Evolutionary conservation across 345 rosid species (phyloP).

Genomic region (Heritiera fomes): DNA sequence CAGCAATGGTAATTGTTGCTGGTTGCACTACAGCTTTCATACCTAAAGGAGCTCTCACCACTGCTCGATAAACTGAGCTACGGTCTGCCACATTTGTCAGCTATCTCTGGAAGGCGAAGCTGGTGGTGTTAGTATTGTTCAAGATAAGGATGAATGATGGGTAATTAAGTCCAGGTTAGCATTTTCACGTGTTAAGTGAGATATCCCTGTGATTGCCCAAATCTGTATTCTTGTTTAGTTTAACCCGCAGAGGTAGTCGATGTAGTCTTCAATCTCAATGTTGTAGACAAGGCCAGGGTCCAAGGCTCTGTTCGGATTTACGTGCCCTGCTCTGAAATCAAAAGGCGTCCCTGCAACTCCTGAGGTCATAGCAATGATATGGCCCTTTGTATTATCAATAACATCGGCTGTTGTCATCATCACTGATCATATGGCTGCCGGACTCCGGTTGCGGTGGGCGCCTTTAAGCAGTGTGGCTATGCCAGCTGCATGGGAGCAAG

Average conservation of each 20-base stretch:
- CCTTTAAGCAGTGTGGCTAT: slow-evolving; percentile 41
- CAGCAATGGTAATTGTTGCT: slow-evolving; percentile 25
- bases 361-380: slow-evolving; percentile 38
- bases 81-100: slow-evolving; percentile 39
- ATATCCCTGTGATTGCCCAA: slow-evolving; percentile 25
- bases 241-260: slow-evolving; percentile 8
- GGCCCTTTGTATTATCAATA: slow-evolving; percentile 18
- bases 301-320: slow-evolving; percentile 17
- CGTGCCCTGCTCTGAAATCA: slow-evolving; percentile 18
- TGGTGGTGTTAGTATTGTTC: slow-evolving; percentile 46
- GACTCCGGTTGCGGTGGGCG: slow-evolving; percentile 40
- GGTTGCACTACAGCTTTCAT: slow-evolving; percentile 42
- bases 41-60: slow-evolving; percentile 31
- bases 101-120: slow-evolving; percentile 40
- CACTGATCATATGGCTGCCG: slow-evolving; percentile 46
- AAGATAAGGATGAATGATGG: slow-evolving; percentile 52
- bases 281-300: slow-evolving; percentile 15
- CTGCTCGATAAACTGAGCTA: slow-evolving; percentile 29
- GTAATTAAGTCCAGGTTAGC: slow-evolving; percentile 48
- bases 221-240: slow-evolving; percentile 37
- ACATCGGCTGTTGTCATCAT: slow-evolving; percentile 50
- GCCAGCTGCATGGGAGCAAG: slow-evolving; percentile 49
- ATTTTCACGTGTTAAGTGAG: slow-evolving; percentile 2
- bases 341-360: slow-evolving; percentile 41
- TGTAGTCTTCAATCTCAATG: slow-evolving; percentile 8